Conservation (phyloP, 768 basidiomycete genomes). For the Podaxis sp. region DNA sequence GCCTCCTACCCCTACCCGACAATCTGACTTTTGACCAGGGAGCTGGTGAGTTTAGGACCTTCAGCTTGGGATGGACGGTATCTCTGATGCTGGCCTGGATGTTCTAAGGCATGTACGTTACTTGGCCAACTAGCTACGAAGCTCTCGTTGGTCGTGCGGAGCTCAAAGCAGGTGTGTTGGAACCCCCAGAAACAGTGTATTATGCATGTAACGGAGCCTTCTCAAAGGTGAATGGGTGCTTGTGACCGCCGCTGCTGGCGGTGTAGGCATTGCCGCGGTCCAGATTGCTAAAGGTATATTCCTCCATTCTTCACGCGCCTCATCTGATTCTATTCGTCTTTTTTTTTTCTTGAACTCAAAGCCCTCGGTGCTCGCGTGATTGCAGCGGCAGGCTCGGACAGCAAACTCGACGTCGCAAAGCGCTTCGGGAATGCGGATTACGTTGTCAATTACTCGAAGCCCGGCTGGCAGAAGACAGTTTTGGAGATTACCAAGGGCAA, state of each 20-base stretch:
- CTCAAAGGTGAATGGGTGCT: constrained; percentile 83
- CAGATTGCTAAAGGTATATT: constrained; percentile 86
- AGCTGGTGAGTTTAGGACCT: constrained; percentile 51
- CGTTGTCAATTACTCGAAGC: constrained; percentile 73
- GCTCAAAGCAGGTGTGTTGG: constrained; percentile 64
- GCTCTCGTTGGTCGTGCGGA: constrained; percentile 84
- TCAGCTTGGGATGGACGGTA: background rate
- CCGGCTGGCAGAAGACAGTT: constrained; percentile 90
- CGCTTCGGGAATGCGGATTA: constrained; percentile 81
- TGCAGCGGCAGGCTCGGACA: constrained; percentile 80
- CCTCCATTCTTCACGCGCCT: background rate
- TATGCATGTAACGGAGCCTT: background rate
- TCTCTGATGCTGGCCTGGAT: background rate
- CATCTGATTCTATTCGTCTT: background rate
- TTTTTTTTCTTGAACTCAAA: constrained; percentile 28
- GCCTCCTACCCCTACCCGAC: constrained; percentile 68
- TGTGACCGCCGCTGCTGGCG: constrained; percentile 94
- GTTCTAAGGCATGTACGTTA: constrained; percentile 71
- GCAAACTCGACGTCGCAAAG: constrained; percentile 80
- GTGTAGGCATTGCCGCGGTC: constrained; percentile 89
- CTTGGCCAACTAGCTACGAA: constrained; percentile 93
- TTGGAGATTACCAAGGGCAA: constrained; percentile 77
- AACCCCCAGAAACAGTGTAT: background rate
- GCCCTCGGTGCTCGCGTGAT: constrained; percentile 93
- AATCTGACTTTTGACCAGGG: constrained; percentile 83